phyloP scores from a whole-genome alignment of 1,284 basidiomycete species.

The Schizophyllum commune region DNA sequence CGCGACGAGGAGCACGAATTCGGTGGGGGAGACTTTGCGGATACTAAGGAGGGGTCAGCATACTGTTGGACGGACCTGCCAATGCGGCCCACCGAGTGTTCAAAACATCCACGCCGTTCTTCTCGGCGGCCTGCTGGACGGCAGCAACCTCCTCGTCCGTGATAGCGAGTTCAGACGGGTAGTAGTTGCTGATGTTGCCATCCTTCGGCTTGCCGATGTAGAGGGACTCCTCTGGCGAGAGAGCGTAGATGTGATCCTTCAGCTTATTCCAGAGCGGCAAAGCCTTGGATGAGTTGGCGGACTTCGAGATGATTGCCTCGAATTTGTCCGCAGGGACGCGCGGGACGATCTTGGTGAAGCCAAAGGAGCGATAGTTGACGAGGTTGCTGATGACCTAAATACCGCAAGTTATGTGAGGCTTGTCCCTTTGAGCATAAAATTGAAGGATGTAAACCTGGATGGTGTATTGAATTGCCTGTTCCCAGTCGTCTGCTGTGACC shows the following conservation, averaged over 20 bases:
- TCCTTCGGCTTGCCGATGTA: slow-evolving; percentile 72
- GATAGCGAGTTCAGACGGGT: slow-evolving; percentile 56
- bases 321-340: slow-evolving; percentile 57
- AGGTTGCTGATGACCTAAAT: slow-evolving; percentile 68
- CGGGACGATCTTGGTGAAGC: slow-evolving; percentile 78
- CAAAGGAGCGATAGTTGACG: slow-evolving; percentile 74
- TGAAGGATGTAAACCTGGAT: slow-evolving; percentile 42
- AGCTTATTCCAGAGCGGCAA: slow-evolving; percentile 60
- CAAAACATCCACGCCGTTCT: slow-evolving; percentile 60
- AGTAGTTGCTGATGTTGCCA: slow-evolving; percentile 79
- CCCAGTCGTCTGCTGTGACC: slow-evolving; percentile 55
- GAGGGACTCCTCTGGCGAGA: slow-evolving; percentile 53
- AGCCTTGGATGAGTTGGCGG: slow-evolving; percentile 48
- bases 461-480: slow-evolving; percentile 62
- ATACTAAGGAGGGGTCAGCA: slow-evolving; percentile 35
- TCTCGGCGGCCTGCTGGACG: slow-evolving; percentile 69
- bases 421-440: background rate
- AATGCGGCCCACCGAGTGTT: slow-evolving; percentile 62
- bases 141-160: slow-evolving; percentile 68
- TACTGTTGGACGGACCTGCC: background rate
- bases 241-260: slow-evolving; percentile 64
- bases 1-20: slow-evolving; percentile 68
- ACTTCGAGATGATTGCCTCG: slow-evolving; percentile 51
- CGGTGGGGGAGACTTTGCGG: slow-evolving; percentile 49
- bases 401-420: slow-evolving; percentile 5